Evolutionary conservation across 2,329 filamentous ascomycete species (phyloP).

Genomic region (Scedosporium minutisporum): DNA sequence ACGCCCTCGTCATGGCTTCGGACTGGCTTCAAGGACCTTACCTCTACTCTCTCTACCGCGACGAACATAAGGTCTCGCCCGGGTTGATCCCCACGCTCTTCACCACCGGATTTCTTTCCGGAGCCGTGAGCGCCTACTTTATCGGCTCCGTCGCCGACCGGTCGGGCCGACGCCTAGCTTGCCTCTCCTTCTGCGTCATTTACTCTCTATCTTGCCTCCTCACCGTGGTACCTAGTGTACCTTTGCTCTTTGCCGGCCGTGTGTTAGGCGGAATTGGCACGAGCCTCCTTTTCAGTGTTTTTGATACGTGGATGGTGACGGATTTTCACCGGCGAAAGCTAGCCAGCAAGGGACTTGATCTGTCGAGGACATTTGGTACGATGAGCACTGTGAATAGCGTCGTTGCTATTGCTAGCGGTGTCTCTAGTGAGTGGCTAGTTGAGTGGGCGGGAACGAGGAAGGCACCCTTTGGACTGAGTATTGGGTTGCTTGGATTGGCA

Average conservation of each 20-base stretch:
- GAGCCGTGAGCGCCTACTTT: constrained; percentile 33
- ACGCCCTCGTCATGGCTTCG: constrained; percentile 37
- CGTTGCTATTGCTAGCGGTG: constrained; percentile 41
- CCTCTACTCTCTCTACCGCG: constrained; percentile 25
- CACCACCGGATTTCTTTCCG: constrained; percentile 33
- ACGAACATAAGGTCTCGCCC: constrained; percentile 19
- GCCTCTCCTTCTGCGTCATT: constrained; percentile 42
- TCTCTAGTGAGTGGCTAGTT: constrained; percentile 42
- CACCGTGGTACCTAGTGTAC: constrained; percentile 18
- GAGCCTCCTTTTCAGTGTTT: constrained; percentile 47
- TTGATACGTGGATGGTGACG: constrained; percentile 53
- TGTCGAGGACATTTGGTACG: constrained; percentile 40
- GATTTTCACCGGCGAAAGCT: constrained; percentile 38
- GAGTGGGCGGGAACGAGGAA: constrained; percentile 33
- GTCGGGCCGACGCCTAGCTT: constrained; percentile 41
- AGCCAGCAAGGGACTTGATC: constrained; percentile 26
- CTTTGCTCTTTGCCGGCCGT: constrained; percentile 40
- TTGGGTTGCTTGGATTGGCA: constrained; percentile 28
- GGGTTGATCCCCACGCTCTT: constrained; percentile 27
- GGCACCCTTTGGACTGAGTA: constrained; percentile 35
- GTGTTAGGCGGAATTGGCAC: constrained; percentile 45
- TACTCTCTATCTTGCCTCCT: constrained; percentile 42
- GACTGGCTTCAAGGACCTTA: constrained; percentile 38
- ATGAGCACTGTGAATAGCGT: constrained; percentile 44
- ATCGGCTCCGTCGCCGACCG: constrained; percentile 37